Percentiles rank a stretch among this genome's conserved stretches.
These are phyloP conservation scores for Solanum chacoense DNA, from an alignment of 305 asterid genomes.

Conservation along the genomic window DNA sequence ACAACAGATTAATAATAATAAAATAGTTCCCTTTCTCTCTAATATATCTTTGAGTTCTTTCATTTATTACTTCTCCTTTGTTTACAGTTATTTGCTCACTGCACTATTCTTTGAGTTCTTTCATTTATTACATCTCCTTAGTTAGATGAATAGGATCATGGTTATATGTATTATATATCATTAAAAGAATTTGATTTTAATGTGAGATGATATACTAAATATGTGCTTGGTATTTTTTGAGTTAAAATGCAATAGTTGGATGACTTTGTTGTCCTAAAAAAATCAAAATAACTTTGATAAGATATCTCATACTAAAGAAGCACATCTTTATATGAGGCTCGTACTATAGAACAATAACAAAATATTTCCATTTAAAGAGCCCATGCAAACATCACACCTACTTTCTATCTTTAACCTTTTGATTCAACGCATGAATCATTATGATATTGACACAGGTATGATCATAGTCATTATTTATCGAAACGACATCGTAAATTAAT, in stretches of 20 bases:
- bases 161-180: neutral
- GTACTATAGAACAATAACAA: neutral
- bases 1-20: neutral
- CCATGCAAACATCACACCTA: neutral
- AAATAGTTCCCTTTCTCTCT: neutral
- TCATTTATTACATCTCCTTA: neutral
- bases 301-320: neutral
- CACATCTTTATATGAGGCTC: neutral
- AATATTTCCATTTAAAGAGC: neutral
- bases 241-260: neutral
- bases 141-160: neutral
- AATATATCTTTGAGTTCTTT: neutral
- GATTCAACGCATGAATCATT: neutral
- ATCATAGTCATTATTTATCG: neutral
- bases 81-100: neutral
- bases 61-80: neutral
- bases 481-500: neutral
- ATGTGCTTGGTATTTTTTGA: neutral
- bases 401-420: neutral
- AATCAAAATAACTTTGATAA: neutral
- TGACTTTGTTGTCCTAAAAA: neutral
- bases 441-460: neutral
- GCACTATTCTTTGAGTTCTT: neutral
- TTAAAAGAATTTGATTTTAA: neutral
- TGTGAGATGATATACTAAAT: neutral